These are phyloP conservation scores for Malassezia yamatoensis DNA, from an alignment of 1,284 basidiomycete genomes.

Conservation along the genomic window DNA sequence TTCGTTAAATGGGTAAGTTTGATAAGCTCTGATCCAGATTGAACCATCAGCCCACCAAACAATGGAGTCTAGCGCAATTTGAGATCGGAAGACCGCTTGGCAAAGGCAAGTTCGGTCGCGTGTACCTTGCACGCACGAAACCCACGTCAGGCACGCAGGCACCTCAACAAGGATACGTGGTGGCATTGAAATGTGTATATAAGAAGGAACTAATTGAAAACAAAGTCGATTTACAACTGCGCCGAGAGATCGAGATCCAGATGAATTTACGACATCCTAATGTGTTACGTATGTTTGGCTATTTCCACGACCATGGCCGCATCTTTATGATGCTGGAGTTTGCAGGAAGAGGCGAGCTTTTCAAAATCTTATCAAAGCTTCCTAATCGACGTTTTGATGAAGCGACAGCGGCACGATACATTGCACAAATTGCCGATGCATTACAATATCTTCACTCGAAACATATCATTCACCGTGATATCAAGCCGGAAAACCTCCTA, in stretches of 20 bases:
- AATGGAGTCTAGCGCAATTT: constrained; percentile 75
- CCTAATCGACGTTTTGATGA: constrained; percentile 67
- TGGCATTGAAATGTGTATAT: constrained; percentile 93
- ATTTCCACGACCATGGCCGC: constrained; percentile 95
- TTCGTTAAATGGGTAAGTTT: constrained; percentile 11
- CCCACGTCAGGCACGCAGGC: neutral
- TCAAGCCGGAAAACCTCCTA: constrained; percentile 95
- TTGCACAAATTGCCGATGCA: constrained; percentile 97
- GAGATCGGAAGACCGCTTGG: constrained; percentile 91
- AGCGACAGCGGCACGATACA: constrained; percentile 73
- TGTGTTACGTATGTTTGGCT: constrained; percentile 83
- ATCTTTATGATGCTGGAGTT: constrained; percentile 97
- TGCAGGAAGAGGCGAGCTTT: constrained; percentile 87
- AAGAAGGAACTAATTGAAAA: constrained; percentile 90
- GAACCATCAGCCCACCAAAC: constrained; percentile 33
- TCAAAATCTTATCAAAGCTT: constrained; percentile 78
- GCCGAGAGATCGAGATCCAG: constrained; percentile 97
- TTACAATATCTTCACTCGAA: constrained; percentile 83
- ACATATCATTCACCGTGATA: constrained; percentile 96
- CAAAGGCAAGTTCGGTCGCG: constrained; percentile 96
- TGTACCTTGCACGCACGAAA: constrained; percentile 88
- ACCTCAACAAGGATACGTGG: constrained; percentile 58
- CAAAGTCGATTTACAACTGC: constrained; percentile 63
- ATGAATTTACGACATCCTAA: constrained; percentile 91
- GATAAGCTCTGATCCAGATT: constrained; percentile 4